A percentile compares a stretch with the other conserved stretches of the same genome.
Conservation (phyloP, 2,329 filamentous ascomycete species). For the Phialophora expanda region DNA sequence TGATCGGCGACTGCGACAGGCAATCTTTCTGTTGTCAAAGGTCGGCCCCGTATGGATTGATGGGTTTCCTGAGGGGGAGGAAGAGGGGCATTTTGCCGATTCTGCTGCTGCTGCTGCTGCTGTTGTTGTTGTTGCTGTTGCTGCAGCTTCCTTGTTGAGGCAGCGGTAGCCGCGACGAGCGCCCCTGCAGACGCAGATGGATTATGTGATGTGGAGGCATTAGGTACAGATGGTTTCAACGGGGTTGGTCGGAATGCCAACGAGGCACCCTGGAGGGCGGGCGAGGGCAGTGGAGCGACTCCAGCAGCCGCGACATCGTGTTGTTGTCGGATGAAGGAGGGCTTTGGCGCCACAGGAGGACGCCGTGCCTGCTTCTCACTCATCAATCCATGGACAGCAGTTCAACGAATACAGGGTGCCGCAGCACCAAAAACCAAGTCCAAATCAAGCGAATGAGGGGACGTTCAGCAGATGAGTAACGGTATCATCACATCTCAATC, state of each 20-base stretch:
- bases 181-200: constrained; percentile 34
- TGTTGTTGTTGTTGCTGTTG: constrained; percentile 10
- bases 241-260: constrained; percentile 34
- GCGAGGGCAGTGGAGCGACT: constrained; percentile 28
- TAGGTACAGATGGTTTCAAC: constrained; percentile 24
- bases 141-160: constrained; percentile 30
- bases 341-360: constrained; percentile 40
- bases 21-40: constrained; percentile 19
- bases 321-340: constrained; percentile 32
- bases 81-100: constrained; percentile 13
- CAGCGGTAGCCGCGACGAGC: constrained; percentile 32
- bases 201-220: constrained; percentile 28
- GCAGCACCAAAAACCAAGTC: constrained; percentile 22
- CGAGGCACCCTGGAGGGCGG: constrained; percentile 37
- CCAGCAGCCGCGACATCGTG: constrained; percentile 24
- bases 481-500: constrained; percentile 16
- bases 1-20: constrained; percentile 18
- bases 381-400: constrained; percentile 38
- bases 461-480: constrained; percentile 25
- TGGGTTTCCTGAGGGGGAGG: constrained; percentile 16
- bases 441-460: constrained; percentile 18
- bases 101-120: constrained; percentile 13
- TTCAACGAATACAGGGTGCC: constrained; percentile 22
- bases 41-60: constrained; percentile 22
- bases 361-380: constrained; percentile 38